Percentiles rank a stretch among this genome's conserved stretches.
These are phyloP conservation scores for Asterochloris sp. DNA, from an alignment of 139 green algal species.

Conservation along the genomic window DNA sequence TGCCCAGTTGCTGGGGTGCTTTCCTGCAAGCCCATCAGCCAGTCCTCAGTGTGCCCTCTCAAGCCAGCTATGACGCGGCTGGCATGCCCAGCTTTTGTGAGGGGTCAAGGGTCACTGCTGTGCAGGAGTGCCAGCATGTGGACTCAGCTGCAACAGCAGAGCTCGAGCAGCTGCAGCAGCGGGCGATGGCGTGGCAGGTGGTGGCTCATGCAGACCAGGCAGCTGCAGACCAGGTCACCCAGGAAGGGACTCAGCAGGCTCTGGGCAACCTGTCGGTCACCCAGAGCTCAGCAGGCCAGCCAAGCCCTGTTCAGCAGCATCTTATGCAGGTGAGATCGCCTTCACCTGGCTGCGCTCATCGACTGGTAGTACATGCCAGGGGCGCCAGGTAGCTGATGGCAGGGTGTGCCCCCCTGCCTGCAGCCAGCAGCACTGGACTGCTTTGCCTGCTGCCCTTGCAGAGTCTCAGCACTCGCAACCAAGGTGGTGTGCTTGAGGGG, in stretches of 20 bases:
- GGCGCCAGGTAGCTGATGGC: no score
- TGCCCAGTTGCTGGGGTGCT: background rate
- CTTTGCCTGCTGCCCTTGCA: no score
- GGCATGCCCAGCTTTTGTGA: background rate
- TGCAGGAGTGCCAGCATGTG: slow-evolving; percentile 29
- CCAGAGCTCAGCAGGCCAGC: slow-evolving; percentile 7
- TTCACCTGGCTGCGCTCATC: no score
- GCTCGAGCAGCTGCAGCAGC: slow-evolving; percentile 15
- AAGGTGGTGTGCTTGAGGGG: no score
- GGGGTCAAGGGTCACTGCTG: background rate
- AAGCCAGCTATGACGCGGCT: no score
- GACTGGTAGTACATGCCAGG: no score
- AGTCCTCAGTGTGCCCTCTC: background rate
- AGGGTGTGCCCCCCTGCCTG: no score
- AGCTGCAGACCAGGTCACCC: slow-evolving; percentile 21
- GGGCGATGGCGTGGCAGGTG: slow-evolving; percentile 26
- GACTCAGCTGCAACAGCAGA: slow-evolving; percentile 15
- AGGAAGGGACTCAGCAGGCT: slow-evolving; percentile 20
- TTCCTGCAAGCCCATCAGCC: background rate
- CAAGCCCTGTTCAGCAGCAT: background rate
- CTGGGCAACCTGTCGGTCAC: slow-evolving; percentile 38
- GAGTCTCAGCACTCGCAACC: no score
- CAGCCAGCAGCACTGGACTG: no score
- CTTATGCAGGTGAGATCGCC: background rate
- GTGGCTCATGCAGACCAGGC: slow-evolving; percentile 29